Conservation (phyloP, 257 asterid species). For the Hygrophila difformis region DNA sequence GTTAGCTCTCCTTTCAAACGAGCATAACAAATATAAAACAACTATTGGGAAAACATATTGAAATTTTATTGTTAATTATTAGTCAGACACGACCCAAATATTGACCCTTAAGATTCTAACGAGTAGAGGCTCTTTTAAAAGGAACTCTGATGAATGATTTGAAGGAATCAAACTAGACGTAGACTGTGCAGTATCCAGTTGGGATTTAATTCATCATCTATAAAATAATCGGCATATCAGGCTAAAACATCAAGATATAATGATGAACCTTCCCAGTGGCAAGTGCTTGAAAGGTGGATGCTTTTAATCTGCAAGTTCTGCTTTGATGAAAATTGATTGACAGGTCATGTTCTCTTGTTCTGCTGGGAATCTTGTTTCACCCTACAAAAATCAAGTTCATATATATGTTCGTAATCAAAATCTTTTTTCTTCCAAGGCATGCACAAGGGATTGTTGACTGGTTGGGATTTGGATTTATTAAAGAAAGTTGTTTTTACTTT, state of each 20-base stretch:
- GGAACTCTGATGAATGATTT: not conserved
- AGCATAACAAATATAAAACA: not conserved
- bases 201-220: slow-evolving; percentile 2
- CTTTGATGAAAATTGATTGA: not conserved
- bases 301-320: not conserved
- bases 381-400: not conserved
- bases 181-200: not conserved
- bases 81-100: not conserved
- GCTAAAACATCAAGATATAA: not conserved
- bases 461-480: not conserved
- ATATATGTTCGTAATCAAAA: not conserved
- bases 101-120: not conserved
- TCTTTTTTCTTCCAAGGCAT: not conserved
- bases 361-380: not conserved
- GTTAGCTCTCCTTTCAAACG: not conserved
- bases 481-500: not conserved
- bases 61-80: not conserved
- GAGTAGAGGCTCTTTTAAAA: not conserved
- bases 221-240: not conserved
- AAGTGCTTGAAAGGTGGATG: slow-evolving; percentile 3
- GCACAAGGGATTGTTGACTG: not conserved
- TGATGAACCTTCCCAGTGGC: not conserved
- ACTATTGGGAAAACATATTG: not conserved
- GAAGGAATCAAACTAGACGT: not conserved
- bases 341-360: no score